These are phyloP conservation scores for Botryotinia globosa DNA, from an alignment of 2,329 filamentous ascomycete species.

Conservation along the genomic window DNA sequence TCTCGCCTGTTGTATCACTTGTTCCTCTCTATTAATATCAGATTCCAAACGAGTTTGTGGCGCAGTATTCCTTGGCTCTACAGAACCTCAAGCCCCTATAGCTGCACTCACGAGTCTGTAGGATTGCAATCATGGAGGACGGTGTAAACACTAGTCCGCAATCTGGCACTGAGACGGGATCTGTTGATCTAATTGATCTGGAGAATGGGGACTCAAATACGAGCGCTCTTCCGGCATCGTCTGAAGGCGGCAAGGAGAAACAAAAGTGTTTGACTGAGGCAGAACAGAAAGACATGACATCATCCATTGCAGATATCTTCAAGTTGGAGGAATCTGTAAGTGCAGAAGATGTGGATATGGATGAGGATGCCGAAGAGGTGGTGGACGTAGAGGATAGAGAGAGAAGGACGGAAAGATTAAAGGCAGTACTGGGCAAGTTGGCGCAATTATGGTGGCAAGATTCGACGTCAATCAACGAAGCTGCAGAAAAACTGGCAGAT, in stretches of 20 bases:
- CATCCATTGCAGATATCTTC: slow-evolving; percentile 28
- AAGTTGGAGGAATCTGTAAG: slow-evolving; percentile 23
- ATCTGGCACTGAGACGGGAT: background rate
- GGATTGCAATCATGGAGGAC: slow-evolving; percentile 1
- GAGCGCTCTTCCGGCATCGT: background rate
- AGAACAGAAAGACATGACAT: slow-evolving; percentile 25
- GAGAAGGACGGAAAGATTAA: slow-evolving; percentile 34
- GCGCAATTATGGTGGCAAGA: slow-evolving; percentile 44
- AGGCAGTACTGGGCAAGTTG: slow-evolving; percentile 26
- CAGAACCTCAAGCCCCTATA: background rate
- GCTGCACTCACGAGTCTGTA: background rate
- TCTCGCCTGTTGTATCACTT: background rate
- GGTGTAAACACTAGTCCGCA: background rate
- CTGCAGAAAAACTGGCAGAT: slow-evolving; percentile 54
- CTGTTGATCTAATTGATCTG: background rate
- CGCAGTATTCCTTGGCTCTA: slow-evolving; percentile 12
- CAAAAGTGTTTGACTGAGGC: slow-evolving; percentile 18
- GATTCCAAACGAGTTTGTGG: slow-evolving; percentile 3
- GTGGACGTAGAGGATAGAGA: slow-evolving; percentile 35
- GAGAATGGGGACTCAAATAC: background rate
- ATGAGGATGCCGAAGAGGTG: slow-evolving; percentile 29
- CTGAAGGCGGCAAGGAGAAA: background rate
- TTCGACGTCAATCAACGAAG: slow-evolving; percentile 44
- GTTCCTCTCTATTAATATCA: background rate
- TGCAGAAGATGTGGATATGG: slow-evolving; percentile 21